phyloP scores from a whole-genome alignment of 257 asterid genomes.

The Asclepias syriaca region DNA sequence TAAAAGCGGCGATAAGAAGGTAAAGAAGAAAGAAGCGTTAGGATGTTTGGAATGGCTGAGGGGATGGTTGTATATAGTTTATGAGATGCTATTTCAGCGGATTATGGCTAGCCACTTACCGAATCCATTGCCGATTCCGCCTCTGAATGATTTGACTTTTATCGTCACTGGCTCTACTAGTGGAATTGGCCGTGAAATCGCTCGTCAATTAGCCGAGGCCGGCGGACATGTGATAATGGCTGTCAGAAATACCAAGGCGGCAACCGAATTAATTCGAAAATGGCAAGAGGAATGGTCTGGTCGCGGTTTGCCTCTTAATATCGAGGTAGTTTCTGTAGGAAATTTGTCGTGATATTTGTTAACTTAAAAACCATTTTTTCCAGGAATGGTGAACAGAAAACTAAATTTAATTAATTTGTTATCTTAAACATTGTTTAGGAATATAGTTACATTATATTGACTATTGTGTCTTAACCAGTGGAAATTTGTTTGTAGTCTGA shows the following conservation, averaged over 20 bases:
- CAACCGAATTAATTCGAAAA: conserved; percentile 59
- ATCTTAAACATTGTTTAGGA: background rate
- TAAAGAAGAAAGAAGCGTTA: conserved; percentile 55
- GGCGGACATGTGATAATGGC: conserved; percentile 98
- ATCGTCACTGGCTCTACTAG: conserved; percentile 95
- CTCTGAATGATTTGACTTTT: conserved; percentile 66
- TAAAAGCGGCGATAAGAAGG: conserved; percentile 25
- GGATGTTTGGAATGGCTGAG: conserved; percentile 90
- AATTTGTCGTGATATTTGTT: background rate
- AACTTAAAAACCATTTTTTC: too few relatives aligned
- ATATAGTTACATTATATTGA: background rate
- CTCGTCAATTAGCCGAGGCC: conserved; percentile 92
- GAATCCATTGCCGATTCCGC: conserved; percentile 86
- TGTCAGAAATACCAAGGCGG: conserved; percentile 71
- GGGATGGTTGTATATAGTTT: conserved; percentile 62
- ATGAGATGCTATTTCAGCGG: conserved; percentile 91
- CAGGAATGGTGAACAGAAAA: background rate
- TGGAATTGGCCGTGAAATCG: conserved; percentile 93
- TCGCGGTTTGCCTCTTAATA: conserved; percentile 78
- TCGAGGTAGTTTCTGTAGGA: conserved; percentile 51
- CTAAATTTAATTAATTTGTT: background rate
- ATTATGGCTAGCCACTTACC: conserved; percentile 80
- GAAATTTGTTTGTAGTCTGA: background rate
- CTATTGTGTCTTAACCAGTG: too few relatives aligned
- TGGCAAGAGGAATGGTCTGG: conserved; percentile 89